Base-by-base conservation (phyloP, 2,329 filamentous ascomycete species). In the Hysterium pulicare region DNA sequence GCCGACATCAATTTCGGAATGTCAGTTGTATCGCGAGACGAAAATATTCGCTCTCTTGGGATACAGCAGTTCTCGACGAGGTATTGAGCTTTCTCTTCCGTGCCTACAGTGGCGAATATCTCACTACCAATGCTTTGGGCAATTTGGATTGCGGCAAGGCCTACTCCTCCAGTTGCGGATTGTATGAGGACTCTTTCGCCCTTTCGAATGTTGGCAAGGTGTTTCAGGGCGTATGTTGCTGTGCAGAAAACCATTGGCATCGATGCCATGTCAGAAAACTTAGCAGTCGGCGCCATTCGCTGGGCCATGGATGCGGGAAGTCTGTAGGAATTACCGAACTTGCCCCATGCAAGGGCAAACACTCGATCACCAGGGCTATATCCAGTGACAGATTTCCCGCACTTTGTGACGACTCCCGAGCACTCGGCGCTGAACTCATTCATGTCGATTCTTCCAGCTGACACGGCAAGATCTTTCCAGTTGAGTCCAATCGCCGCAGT, bases 41-140 rank as follows among this genome's bases (percentile, higher is more conserved):
- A 44, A 48, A 71, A 68, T 30, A 72, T 69, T 4, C 49, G 57
- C 1, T 56, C 41, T 2, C 11, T 22, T 2, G 50, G 53, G n/a
- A 67, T 48, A 6, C 41, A 51, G 16, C 43, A 58, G 10, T 41
- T 35, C 3, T 48, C 40, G 1, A 41, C 20, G 5, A 66, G 38
- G 34, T 47, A 54, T 3, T 42, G 2, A 0, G 16, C 26, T 41
- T 67, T 62, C 4, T 42, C 45, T 3, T 50, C 42, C 7, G 16
- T 49, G 15, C 50, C 46, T 1, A 58, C 57, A 1, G 54, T 61
- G 2, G 45, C 50, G 33, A 44, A 63, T 6, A 69, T 52, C 21
- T 66, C 47, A 5, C 51, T 53, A 4, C 51, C 57, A 2, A 40
- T 23, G 8, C n/a, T 38, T 3, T 41, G 31, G 2, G 53, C 51